Evolutionary conservation across 2,329 filamentous ascomycete genomes (phyloP).

Genomic region (Paraconiothyrium brasiliense): DNA sequence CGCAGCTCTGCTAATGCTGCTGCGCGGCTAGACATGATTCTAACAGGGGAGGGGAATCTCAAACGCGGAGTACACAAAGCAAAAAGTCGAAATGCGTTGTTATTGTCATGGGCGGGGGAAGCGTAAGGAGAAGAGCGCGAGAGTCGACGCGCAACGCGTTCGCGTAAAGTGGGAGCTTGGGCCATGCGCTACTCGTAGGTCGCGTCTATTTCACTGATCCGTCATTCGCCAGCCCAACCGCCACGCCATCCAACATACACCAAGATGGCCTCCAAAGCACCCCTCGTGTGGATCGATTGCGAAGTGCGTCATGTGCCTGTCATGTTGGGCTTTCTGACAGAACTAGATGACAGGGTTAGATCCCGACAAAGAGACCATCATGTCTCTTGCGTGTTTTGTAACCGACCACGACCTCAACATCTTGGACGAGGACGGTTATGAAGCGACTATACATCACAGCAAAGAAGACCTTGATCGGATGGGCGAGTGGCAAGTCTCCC

Average conservation of each 20-base stretch:
- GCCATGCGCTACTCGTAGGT: slow-evolving; percentile 12
- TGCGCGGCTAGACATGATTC: slow-evolving; percentile 45
- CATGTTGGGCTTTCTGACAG: slow-evolving; percentile 21
- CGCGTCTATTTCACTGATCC: slow-evolving; percentile 7
- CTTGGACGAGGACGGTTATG: slow-evolving; percentile 80
- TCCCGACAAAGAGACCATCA: slow-evolving; percentile 79
- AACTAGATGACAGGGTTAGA: slow-evolving; percentile 89
- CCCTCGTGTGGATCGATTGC: slow-evolving; percentile 88
- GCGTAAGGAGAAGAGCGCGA: slow-evolving; percentile 35
- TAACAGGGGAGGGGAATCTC: slow-evolving; percentile 22
- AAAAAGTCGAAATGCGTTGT: slow-evolving; percentile 16
- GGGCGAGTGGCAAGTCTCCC: slow-evolving; percentile 69
- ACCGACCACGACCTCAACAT: slow-evolving; percentile 82
- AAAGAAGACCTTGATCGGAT: slow-evolving; percentile 77
- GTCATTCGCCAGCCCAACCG: slow-evolving; percentile 16
- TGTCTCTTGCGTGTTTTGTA: slow-evolving; percentile 92
- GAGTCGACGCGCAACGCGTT: slow-evolving; percentile 20
- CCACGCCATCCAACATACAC: slow-evolving; percentile 8
- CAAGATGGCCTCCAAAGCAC: slow-evolving; percentile 64
- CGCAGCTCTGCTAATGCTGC: slow-evolving; percentile 74
- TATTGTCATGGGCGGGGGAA: slow-evolving; percentile 28
- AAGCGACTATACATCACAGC: slow-evolving; percentile 79
- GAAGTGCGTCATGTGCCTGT: slow-evolving; percentile 57
- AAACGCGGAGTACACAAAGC: slow-evolving; percentile 26
- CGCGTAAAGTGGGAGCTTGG: slow-evolving; percentile 24